phyloP scores from a whole-genome alignment of 257 asterid genomes.

The Solanum medicagineum region DNA sequence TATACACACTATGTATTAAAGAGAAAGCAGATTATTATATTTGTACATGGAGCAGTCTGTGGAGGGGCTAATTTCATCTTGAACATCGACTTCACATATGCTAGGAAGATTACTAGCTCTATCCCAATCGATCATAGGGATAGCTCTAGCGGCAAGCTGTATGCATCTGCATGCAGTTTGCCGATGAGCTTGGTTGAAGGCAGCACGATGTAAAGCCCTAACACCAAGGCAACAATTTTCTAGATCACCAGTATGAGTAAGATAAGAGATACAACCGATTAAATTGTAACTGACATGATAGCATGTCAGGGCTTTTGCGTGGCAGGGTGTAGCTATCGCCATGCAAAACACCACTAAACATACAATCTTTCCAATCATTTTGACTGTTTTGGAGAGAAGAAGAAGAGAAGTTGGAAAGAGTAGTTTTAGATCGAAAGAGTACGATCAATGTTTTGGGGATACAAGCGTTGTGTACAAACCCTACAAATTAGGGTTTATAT shows the following conservation, averaged over 20 bases:
- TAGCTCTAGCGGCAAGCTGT: slow-evolving; percentile 6
- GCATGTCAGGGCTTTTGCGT: slow-evolving; percentile 24
- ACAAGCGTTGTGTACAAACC: no score
- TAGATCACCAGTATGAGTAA: slow-evolving; percentile 10
- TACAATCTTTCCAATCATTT: not conserved
- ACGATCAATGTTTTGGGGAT: not conserved
- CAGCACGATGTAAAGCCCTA: slow-evolving; percentile 8
- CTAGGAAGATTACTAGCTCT: slow-evolving; percentile 40
- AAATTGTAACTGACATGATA: slow-evolving; percentile 3
- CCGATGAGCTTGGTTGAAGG: slow-evolving; percentile 23
- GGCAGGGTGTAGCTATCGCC: not conserved
- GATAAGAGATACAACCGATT: slow-evolving; percentile 22
- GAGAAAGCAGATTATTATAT: not conserved
- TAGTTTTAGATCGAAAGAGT: not conserved
- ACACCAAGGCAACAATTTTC: slow-evolving; percentile 36
- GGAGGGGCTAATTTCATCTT: slow-evolving; percentile 5
- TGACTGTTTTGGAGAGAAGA: no score
- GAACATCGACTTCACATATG: slow-evolving; percentile 30
- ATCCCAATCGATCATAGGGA: not conserved
- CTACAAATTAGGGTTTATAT: not conserved
- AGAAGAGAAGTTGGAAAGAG: not conserved
- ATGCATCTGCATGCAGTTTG: slow-evolving; percentile 25
- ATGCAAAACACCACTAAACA: not conserved
- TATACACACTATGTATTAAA: not conserved
- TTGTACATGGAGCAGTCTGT: slow-evolving; percentile 41